Evolutionary conservation across 176 grass and related monocot species (phyloP).

Genomic region (Phragmites australis): DNA sequence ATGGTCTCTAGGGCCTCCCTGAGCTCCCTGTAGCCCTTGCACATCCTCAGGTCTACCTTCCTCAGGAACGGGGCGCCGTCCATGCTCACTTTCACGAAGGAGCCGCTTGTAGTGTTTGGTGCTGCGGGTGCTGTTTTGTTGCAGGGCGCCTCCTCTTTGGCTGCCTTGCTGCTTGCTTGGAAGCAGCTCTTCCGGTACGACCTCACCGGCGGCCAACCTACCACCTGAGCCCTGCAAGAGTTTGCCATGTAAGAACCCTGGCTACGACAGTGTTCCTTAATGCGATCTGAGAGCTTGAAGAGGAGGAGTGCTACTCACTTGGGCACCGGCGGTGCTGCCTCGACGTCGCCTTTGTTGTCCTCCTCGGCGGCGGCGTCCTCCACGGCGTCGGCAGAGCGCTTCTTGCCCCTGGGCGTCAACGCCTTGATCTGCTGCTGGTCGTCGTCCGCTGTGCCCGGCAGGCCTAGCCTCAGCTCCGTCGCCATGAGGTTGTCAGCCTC

Average conservation of each 20-base stretch:
- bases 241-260: background rate
- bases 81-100: conserved; percentile 91
- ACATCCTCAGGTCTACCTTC: conserved; percentile 75
- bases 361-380: background rate
- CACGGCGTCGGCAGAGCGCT: conserved; percentile 37
- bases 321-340: conserved; percentile 38
- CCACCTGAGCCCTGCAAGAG: conserved; percentile 70
- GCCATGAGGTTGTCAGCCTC: conserved; percentile 66
- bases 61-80: conserved; percentile 84
- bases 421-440: background rate
- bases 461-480: conserved; percentile 90
- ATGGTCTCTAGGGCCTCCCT: conserved; percentile 67
- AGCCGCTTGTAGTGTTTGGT: background rate
- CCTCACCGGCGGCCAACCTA: conserved; percentile 94
- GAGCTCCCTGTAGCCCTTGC: conserved; percentile 79
- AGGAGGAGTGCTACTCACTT: conserved; percentile 40
- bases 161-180: conserved; percentile 27
- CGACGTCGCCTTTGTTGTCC: background rate
- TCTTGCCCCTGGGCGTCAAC: conserved; percentile 38
- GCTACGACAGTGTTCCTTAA: background rate
- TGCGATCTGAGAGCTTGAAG: background rate
- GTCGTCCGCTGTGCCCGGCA: conserved; percentile 59
- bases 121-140: background rate
- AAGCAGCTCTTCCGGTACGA: conserved; percentile 82
- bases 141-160: background rate